These are phyloP conservation scores for Fusarium continuum DNA, from an alignment of 2,329 filamentous ascomycete genomes.

Conservation along the genomic window DNA sequence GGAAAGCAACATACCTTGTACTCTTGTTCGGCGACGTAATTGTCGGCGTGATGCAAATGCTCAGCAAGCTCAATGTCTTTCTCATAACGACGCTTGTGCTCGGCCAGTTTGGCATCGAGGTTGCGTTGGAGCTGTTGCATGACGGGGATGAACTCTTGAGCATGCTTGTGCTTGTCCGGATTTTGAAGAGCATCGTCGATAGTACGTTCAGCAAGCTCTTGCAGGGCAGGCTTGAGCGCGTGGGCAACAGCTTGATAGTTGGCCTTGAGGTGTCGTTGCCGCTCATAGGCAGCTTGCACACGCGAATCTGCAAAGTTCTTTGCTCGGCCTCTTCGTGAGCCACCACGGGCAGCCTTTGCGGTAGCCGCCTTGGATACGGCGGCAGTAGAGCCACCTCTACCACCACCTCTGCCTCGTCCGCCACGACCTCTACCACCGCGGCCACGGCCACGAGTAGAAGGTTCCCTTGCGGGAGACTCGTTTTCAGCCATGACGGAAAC, in stretches of 20 bases:
- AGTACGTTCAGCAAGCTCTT: conserved; percentile 70
- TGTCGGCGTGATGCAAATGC: conserved; percentile 48
- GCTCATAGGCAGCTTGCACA: conserved; percentile 67
- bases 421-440: conserved; percentile 46
- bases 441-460: conserved; percentile 50
- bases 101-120: conserved; percentile 45
- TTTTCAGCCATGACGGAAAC: conserved; percentile 50
- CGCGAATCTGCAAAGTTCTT: conserved; percentile 65
- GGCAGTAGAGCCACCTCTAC: conserved; percentile 46
- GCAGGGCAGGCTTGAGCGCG: conserved; percentile 70
- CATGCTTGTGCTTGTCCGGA: conserved; percentile 61
- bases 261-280: conserved; percentile 73
- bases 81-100: conserved; percentile 47
- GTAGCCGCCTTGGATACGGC: conserved; percentile 47
- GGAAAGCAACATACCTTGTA: conserved; percentile 49
- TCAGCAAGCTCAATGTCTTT: conserved; percentile 52
- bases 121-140: conserved; percentile 57
- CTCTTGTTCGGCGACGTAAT: conserved; percentile 48
- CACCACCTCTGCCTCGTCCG: conserved; percentile 45
- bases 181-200: conserved; percentile 66
- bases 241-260: conserved; percentile 70
- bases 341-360: conserved; percentile 51
- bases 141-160: conserved; percentile 62
- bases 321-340: conserved; percentile 59
- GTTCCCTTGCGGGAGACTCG: conserved; percentile 51